These are phyloP conservation scores for Litchi chinensis DNA, from an alignment of 345 rosid species.

Conservation along the genomic window DNA sequence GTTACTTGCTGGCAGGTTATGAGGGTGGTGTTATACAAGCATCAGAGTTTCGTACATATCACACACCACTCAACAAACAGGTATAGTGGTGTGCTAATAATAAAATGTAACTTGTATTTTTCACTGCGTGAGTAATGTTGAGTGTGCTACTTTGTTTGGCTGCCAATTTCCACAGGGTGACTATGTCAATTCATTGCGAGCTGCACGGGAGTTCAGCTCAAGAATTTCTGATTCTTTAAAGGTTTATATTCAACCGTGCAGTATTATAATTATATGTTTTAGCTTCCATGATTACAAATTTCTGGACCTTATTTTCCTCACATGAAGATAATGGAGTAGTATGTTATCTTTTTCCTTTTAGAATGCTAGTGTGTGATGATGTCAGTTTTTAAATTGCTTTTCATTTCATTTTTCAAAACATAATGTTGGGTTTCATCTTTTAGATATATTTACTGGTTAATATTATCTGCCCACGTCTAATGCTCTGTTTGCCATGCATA, in stretches of 20 bases:
- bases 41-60: constrained; percentile 93
- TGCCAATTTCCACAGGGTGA: constrained; percentile 57
- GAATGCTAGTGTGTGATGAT: neutral
- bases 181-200: constrained; percentile 78
- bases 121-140: neutral
- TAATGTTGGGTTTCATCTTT: neutral
- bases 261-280: neutral
- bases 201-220: constrained; percentile 87
- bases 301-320: neutral
- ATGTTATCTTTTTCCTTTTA: constrained; percentile 3
- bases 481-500: neutral
- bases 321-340: constrained; percentile 1
- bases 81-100: constrained; percentile 34
- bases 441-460: neutral
- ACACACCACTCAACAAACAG: constrained; percentile 87
- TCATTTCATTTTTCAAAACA: neutral
- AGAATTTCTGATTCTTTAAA: constrained; percentile 69
- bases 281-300: neutral
- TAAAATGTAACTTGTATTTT: constrained; percentile 6
- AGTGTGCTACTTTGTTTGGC: constrained; percentile 4
- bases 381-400: neutral
- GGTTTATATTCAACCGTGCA: constrained; percentile 42
- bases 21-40: constrained; percentile 81
- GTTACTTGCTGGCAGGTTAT: constrained; percentile 54
- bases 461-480: neutral